These are phyloP conservation scores for Saksenaea oblongispora DNA, from an alignment of 371 early-diverging fungal genomes.

Conservation along the genomic window DNA sequence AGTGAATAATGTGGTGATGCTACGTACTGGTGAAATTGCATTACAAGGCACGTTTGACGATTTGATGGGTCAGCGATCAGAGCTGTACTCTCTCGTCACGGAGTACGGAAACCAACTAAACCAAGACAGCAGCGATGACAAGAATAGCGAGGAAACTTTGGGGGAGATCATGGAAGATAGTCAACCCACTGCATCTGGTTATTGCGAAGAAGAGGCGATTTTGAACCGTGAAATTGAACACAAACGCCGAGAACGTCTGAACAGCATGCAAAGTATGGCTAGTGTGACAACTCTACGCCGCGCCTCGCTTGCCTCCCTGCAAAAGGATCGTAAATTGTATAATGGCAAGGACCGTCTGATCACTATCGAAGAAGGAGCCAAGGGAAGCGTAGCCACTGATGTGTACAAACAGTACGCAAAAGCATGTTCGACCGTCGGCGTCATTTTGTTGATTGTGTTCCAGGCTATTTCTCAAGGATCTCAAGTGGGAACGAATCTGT, in stretches of 20 bases:
- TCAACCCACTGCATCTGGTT: slow-evolving; percentile 36
- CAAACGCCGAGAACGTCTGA: slow-evolving; percentile 36
- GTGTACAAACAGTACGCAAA: slow-evolving; percentile 81
- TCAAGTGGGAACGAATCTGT: slow-evolving; percentile 63
- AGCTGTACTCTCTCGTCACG: slow-evolving; percentile 56
- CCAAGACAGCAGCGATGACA: neutral
- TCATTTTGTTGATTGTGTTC: slow-evolving; percentile 56
- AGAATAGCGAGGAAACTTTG: slow-evolving; percentile 24
- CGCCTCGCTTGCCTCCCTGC: slow-evolving; percentile 54
- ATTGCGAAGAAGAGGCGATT: slow-evolving; percentile 38
- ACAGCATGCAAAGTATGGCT: slow-evolving; percentile 36
- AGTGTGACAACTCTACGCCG: slow-evolving; percentile 56
- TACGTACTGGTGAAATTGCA: slow-evolving; percentile 75
- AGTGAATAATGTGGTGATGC: slow-evolving; percentile 68
- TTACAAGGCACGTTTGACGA: slow-evolving; percentile 72
- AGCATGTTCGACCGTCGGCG: slow-evolving; percentile 65
- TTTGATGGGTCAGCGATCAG: slow-evolving; percentile 65
- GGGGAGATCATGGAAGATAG: slow-evolving; percentile 25
- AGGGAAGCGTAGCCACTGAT: slow-evolving; percentile 74
- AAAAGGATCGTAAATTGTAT: slow-evolving; percentile 16
- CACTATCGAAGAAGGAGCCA: slow-evolving; percentile 74
- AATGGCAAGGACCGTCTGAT: slow-evolving; percentile 56
- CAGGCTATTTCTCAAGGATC: slow-evolving; percentile 58
- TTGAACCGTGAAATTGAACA: slow-evolving; percentile 28
- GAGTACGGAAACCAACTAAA: slow-evolving; percentile 34